Evolutionary conservation across 129 eudicot genomes (phyloP).

Genomic region (Scalesia atractyloides): DNA sequence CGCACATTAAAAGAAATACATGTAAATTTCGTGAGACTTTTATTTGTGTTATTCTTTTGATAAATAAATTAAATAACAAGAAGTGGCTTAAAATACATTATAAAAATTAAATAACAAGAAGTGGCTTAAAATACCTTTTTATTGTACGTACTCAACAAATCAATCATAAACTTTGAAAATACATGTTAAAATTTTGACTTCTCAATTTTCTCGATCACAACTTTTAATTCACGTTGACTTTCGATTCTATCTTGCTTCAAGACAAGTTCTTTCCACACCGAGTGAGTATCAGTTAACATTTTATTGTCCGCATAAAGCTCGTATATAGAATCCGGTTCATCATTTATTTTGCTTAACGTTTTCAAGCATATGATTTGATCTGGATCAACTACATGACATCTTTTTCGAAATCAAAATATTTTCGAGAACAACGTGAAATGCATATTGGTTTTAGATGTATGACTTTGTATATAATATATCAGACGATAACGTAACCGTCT

Average conservation of each 20-base stretch:
- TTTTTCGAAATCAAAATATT: too few species aligned
- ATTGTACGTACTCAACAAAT: background rate
- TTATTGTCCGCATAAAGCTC: conserved; percentile 7
- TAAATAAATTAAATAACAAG: too few species aligned
- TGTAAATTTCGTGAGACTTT: background rate
- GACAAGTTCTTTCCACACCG: background rate
- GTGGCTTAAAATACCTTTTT: background rate
- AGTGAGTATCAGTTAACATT: background rate
- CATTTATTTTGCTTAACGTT: background rate
- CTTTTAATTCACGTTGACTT: conserved; percentile 58
- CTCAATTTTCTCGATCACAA: conserved; percentile 60
- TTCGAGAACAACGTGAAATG: too few species aligned
- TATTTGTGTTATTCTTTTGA: background rate
- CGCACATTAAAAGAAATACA: too few species aligned
- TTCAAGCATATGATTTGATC: conserved; percentile 11
- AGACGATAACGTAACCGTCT: too few species aligned
- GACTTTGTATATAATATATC: too few species aligned
- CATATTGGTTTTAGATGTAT: too few species aligned
- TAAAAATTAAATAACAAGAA: background rate
- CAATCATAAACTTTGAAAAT: background rate
- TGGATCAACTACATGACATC: background rate
- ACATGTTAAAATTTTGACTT: conserved; percentile 5
- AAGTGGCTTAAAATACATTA: too few species aligned
- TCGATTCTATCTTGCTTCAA: conserved; percentile 51
- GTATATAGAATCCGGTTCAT: conserved; percentile 2